A percentile compares a stretch with the other conserved stretches of the same genome.
Conservation (phyloP, 1,139 yeast species). For the Fermentozyma sake region DNA sequence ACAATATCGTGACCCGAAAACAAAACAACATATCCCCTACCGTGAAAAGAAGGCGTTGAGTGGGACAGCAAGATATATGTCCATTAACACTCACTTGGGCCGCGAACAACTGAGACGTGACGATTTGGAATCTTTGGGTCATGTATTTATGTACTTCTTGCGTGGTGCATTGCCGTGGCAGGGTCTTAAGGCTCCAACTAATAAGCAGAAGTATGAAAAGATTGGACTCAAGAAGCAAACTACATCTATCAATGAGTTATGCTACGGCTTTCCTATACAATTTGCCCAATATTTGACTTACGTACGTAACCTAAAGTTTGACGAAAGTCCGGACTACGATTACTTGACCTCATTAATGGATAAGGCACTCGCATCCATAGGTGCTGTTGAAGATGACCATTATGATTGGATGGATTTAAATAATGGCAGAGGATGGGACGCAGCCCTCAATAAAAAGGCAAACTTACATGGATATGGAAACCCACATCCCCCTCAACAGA, state of each 20-base stretch:
- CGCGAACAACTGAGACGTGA: conserved; percentile 63
- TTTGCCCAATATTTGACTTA: conserved; percentile 73
- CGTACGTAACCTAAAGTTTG: conserved; percentile 69
- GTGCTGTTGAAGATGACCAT: conserved; percentile 46
- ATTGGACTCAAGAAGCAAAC: conserved; percentile 76
- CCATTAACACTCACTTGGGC: conserved; percentile 61
- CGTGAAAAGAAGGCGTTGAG: conserved; percentile 59
- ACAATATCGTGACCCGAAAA: conserved; percentile 58
- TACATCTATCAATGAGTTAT: conserved; percentile 64
- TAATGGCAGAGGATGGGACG: conserved; percentile 82
- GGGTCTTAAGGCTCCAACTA: conserved; percentile 68
- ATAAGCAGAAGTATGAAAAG: conserved; percentile 76
- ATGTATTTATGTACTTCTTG: conserved; percentile 58
- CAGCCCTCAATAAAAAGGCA: conserved; percentile 71
- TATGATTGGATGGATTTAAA: conserved; percentile 85
- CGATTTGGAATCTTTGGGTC: conserved; percentile 60
- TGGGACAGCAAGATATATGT: conserved; percentile 66
- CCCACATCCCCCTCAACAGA: conserved; percentile 56
- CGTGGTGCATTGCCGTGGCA: conserved; percentile 55
- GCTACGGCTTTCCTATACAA: conserved; percentile 68
- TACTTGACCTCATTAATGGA: conserved; percentile 40
- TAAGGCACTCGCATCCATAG: conserved; percentile 34
- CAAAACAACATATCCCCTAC: conserved; percentile 57
- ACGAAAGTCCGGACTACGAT: conserved; percentile 74
- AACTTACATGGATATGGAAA: conserved; percentile 78